phyloP scores from a whole-genome alignment of 805 yeast species.

The Nadsonia fulvescens region DNA sequence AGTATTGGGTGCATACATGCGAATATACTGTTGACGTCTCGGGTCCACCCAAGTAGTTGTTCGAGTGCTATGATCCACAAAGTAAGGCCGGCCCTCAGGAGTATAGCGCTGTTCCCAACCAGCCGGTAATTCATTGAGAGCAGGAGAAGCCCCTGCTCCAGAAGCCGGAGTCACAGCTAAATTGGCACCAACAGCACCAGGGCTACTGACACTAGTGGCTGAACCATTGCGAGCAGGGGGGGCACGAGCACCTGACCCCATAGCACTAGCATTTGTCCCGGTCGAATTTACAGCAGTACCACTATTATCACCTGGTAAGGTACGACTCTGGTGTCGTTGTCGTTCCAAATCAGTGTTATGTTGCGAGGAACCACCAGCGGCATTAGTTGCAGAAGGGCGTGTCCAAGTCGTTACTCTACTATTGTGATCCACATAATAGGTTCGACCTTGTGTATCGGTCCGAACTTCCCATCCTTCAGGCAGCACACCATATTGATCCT shows the following conservation, averaged over 20 bases:
- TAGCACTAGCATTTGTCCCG: constrained; percentile 32
- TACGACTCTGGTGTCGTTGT: constrained; percentile 76
- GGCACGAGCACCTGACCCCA: constrained; percentile 29
- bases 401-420: constrained; percentile 99
- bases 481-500: constrained; percentile 88
- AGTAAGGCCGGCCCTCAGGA: constrained; percentile 95
- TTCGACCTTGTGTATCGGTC: constrained; percentile 92
- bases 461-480: constrained; percentile 99
- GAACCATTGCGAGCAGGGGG: constrained; percentile 26
- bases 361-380: constrained; percentile 48
- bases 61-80: constrained; percentile 97
- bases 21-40: constrained; percentile 92
- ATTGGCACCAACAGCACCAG: constrained; percentile 26
- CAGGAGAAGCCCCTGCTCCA: constrained; percentile 75
- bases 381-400: constrained; percentile 68
- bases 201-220: constrained; percentile 28
- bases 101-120: constrained; percentile 99
- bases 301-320: constrained; percentile 36
- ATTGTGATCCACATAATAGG: constrained; percentile 95
- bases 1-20: constrained; percentile 59
- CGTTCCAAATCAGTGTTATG: constrained; percentile 72
- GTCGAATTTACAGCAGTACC: constrained; percentile 7
- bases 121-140: constrained; percentile 88
- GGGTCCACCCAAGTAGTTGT: constrained; percentile 99
- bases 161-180: constrained; percentile 30